Base-by-base conservation (phyloP, 139 green algal genomes). In the Coelastrella sp. region DNA sequence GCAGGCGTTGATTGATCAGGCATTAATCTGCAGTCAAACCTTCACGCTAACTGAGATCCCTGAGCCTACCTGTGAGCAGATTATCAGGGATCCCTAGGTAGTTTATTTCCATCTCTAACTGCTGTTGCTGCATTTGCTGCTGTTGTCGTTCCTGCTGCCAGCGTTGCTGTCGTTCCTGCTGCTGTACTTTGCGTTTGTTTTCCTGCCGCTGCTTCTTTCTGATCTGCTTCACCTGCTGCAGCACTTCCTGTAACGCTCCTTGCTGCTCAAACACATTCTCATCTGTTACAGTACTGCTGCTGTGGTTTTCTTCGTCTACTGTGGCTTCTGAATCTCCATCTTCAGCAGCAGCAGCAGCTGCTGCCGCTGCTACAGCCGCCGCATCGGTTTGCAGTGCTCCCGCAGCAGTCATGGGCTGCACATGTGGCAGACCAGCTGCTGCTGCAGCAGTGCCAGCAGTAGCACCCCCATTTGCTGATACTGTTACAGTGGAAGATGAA, bases 191-290 rank as follows among this genome's bases (percentile, higher is more conserved):
- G 19, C 22, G 58, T 14, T 22, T 81, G 4, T 7, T 68, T 23
- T 84, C 78, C 23, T 84, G 56, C 56, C 78, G 78, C 78, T 66
- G 78, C 78, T 84, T 57, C n/a, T 87, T 76, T 13, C 81, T 59
- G 59, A 87, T 77, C 81, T 64, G 19, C 20, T 73, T 22, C 54
- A 88, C 83, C 83, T 88, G 83, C 83, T 88, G 83, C 83, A 88
- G 83, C 65, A 88, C 83, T 54, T 88, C 83, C 66, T 88, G 83
- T 32, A 88, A 65, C 83, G 66, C 11, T 8, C 10, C 83, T 73
- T 88, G 64, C 66, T 88, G 65, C 66, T 88, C 47, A 56, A 56
- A 20, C 16, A 88, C 32, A 4, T 66, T 66, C 54, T 88, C 83
- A 56, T 88, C 83, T 17, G 83, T 88, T 19, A 88, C 83, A 11